Percentiles rank a stretch among this genome's conserved stretches.
phyloP scores from a whole-genome alignment of 176 grass and related monocot species.

The Lolium rigidum region DNA sequence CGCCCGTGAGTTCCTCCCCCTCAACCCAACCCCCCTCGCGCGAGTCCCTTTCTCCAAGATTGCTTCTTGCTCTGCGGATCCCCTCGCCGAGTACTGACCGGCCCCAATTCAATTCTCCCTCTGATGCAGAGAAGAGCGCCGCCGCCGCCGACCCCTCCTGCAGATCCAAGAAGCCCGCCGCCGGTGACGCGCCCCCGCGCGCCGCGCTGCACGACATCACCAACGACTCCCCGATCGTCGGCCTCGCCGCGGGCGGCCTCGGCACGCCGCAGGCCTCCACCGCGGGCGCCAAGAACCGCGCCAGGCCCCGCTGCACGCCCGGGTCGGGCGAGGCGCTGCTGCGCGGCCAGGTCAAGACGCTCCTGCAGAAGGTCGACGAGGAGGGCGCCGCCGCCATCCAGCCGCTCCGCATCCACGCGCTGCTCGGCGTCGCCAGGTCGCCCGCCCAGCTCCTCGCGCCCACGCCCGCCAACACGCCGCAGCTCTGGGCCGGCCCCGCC shows the following conservation, averaged over 20 bases:
- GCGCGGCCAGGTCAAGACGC: slow-evolving; percentile 81
- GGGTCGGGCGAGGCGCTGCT: slow-evolving; percentile 86
- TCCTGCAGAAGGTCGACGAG: slow-evolving; percentile 86
- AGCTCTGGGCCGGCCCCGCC: background rate
- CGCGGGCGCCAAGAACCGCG: slow-evolving; percentile 48
- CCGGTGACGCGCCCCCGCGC: slow-evolving; percentile 29
- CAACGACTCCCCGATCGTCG: slow-evolving; percentile 92
- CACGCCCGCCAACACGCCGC: slow-evolving; percentile 79
- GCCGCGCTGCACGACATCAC: slow-evolving; percentile 81
- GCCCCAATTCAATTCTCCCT: background rate
- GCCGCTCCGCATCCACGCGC: slow-evolving; percentile 50
- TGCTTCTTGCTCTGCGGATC: background rate
- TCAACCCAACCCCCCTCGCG: no score
- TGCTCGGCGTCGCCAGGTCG: slow-evolving; percentile 53
- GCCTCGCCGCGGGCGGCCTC: slow-evolving; percentile 58
- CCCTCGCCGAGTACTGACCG: background rate
- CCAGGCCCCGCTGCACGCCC: slow-evolving; percentile 47
- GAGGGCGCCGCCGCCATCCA: slow-evolving; percentile 38
- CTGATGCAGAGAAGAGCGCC: slow-evolving; percentile 23
- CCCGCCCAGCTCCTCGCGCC: slow-evolving; percentile 75
- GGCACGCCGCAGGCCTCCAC: slow-evolving; percentile 43
- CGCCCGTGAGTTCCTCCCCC: slow-evolving; percentile 20
- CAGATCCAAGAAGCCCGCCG: slow-evolving; percentile 38
- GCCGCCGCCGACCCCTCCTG: background rate
- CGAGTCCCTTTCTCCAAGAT: background rate